Percentiles rank a stretch among this genome's conserved stretches.
These are phyloP conservation scores for Dorcoceras hygrometricum DNA, from an alignment of 257 asterid genomes.

Conservation along the genomic window DNA sequence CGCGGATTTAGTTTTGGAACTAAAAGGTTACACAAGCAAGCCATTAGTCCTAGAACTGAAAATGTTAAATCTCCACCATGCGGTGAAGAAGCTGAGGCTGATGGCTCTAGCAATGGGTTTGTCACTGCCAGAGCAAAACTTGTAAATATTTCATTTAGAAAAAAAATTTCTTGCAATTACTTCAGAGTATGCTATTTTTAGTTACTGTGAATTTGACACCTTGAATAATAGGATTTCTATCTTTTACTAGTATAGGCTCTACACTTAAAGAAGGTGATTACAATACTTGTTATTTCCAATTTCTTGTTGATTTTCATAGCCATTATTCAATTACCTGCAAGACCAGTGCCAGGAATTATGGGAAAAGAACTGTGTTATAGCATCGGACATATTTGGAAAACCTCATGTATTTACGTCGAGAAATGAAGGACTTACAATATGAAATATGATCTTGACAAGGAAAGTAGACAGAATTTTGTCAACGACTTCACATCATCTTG, in stretches of 20 bases:
- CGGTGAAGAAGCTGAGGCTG: conserved; percentile 58
- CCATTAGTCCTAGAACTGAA: conserved; percentile 55
- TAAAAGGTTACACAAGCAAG: conserved; percentile 59
- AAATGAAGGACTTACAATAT: background rate
- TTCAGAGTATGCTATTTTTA: conserved; percentile 19
- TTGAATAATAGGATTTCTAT: conserved; percentile 6
- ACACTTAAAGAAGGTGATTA: conserved; percentile 15
- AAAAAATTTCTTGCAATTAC: conserved; percentile 6
- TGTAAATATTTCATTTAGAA: conserved; percentile 43
- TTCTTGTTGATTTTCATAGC: conserved; percentile 9
- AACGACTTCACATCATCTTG: conserved; percentile 9
- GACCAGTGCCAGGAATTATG: conserved; percentile 15
- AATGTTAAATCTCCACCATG: conserved; percentile 50
- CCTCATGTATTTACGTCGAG: conserved; percentile 14
- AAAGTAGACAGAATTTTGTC: conserved; percentile 4
- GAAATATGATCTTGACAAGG: conserved; percentile 1
- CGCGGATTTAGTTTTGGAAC: conserved; percentile 41
- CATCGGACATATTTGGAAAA: conserved; percentile 6
- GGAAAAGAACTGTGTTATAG: background rate
- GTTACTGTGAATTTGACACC: conserved; percentile 12
- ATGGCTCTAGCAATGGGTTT: conserved; percentile 67
- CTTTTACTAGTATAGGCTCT: conserved; percentile 12
- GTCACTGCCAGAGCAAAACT: conserved; percentile 92
- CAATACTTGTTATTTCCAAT: conserved; percentile 7
- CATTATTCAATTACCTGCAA: conserved; percentile 8